Conservation (phyloP, 169 alveolate species). For the Plasmodium sp. region DNA sequence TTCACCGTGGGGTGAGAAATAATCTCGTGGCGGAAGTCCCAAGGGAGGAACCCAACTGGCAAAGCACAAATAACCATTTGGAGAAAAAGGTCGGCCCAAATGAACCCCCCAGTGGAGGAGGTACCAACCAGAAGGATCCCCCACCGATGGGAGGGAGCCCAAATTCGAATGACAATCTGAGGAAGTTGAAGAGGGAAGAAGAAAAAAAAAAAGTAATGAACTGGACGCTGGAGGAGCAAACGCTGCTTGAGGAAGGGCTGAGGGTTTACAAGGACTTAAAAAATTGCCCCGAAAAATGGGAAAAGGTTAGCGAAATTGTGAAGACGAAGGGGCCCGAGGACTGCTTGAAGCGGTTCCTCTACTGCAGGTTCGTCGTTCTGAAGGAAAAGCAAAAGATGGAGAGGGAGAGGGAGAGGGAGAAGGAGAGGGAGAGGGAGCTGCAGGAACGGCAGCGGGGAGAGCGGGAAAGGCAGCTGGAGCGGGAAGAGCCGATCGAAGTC, state of each 20-base stretch:
- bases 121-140: neutral
- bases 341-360: conserved; percentile 66
- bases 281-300: conserved; percentile 70
- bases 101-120: neutral
- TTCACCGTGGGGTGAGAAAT: neutral
- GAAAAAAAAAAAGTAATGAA: conserved; percentile 70
- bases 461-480: neutral
- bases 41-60: neutral
- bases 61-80: neutral
- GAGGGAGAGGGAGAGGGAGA: no score
- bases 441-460: neutral
- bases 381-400: conserved; percentile 48
- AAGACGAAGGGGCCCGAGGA: conserved; percentile 49
- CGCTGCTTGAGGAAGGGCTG: conserved; percentile 65
- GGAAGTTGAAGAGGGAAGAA: conserved; percentile 58
- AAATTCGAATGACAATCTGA: conserved; percentile 18
- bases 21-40: neutral
- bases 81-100: neutral
- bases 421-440: neutral
- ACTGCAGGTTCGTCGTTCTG: conserved; percentile 47
- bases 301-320: conserved; percentile 52
- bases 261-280: conserved; percentile 49
- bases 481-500: neutral
- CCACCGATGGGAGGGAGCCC: neutral
- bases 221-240: conserved; percentile 52